Evolutionary conservation across 192 early-diverging fungal genomes (phyloP), one percentile per base, ranked within the genome.

Genomic region (Coemansia sp.): DNA sequence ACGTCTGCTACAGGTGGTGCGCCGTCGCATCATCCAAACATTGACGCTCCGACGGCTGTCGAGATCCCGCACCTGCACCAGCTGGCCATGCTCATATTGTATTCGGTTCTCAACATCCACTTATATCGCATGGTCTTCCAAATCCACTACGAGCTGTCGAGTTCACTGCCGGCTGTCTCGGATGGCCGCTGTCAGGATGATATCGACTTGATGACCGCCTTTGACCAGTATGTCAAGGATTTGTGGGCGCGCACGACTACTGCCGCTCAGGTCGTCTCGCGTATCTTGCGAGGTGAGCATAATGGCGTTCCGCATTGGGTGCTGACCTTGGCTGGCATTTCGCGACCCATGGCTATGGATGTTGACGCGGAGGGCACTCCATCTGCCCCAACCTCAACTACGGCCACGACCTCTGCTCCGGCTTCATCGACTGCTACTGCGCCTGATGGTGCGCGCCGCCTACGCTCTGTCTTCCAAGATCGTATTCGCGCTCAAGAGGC

Each of bases 71-170:
- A 76, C 10, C 53, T 82, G 68, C 71, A 82, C 58, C 75, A 77
- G 45, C 66, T 82, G 38, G 63, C 44, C 37, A 82, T 82, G 79
- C 79, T 82, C 11, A 68, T 82, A n/a, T 72, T 82, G 48, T 82
- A 82, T 66, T 77, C 74, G 6, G 65, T 66, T 17, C 74, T 82
- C 36, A 82, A 82, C 62, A 82, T 82, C 39, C 79, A 82, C 27
- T 70, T 82, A 17, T 82, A 82, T 51, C 79, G 79, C 46, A 82
- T 82, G 74, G 79, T 82, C 15, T 82, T 82, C 39, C 79, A 82
- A 72, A 71, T 82, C 31, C 79, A 82, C 68, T 82, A 77, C 39
- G 79, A 82, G 70, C 65, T 77, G 6, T 77, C 79, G 12, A 71
- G 71, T 55, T 77, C 79, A n/a, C 65, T 82, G 60, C 71, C 74